Base-by-base conservation (phyloP, 2,329 filamentous ascomycete genomes). In the Coniochaeta sp. region DNA sequence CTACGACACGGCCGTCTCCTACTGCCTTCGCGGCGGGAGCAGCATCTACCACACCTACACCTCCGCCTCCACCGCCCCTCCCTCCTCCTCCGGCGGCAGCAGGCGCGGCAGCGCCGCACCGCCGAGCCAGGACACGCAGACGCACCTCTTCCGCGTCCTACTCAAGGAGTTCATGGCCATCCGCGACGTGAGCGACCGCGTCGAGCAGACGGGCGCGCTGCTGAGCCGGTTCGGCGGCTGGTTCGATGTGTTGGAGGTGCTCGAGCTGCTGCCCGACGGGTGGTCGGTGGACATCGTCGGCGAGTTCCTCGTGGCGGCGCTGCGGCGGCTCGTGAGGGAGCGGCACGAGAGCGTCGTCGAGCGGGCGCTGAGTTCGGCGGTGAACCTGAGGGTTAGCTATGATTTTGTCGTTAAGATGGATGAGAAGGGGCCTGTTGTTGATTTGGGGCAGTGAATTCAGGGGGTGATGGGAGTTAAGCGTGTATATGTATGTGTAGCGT, bases 1-100 rank as follows among this genome's bases (percentile, higher is more conserved):
- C 69, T 97, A 95, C 66, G 92, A 99, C 68, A 96, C 91, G 0
- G 92, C 92, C 1, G 87, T 97, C 10, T 84, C 88, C 20, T 99
- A 99, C 72, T 97, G 94, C 65, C 78, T 97, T 13, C 86, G 92
- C 51, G 91, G 91, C 33, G 91, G 91, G 1, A 73, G 75, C 0
- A 55, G 58, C n/a, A 53, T 60, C 26, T 53, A 54, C n/a, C 60
- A 50, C 50, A 6, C 46, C 46, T 6, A 22, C 58, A 40, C 53
- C 62, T n/a, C n/a, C n/a, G n/a, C n/a, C n/a, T n/a, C n/a, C n/a
- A n/a, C n/a, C n/a, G n/a, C n/a, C n/a, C n/a, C n/a, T n/a, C n/a
- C n/a, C n/a, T n/a, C n/a, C n/a, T n/a, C n/a, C n/a, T n/a, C n/a
- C n/a, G n/a, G n/a, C n/a, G n/a, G n/a, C n/a, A 61, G 61, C 33